These are phyloP conservation scores for Globisporangium iwayamae DNA, from an alignment of 352 stramenopile species.

Conservation along the genomic window DNA sequence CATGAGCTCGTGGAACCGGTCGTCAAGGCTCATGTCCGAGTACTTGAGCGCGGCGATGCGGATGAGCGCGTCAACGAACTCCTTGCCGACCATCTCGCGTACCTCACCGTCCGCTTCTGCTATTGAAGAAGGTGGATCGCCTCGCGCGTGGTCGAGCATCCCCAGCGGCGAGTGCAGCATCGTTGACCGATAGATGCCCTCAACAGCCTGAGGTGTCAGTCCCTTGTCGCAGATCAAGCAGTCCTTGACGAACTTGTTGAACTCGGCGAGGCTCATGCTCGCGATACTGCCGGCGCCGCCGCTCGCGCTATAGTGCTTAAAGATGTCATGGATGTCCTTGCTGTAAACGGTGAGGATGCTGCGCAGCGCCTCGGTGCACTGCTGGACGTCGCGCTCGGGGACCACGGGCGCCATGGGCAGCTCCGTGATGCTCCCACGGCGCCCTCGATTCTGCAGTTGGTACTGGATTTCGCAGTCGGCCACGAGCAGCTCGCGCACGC, in stretches of 20 bases:
- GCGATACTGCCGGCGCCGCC: constrained; percentile 58
- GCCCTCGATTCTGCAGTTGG: constrained; percentile 18
- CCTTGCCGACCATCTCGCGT: constrained; percentile 50
- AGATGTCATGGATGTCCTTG: constrained; percentile 80
- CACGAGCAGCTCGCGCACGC: constrained; percentile 58
- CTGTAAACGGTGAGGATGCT: constrained; percentile 53
- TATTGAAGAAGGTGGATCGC: neutral
- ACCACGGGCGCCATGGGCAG: constrained; percentile 33
- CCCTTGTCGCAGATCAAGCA: constrained; percentile 45
- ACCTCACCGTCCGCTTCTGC: constrained; percentile 1
- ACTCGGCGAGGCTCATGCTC: constrained; percentile 70
- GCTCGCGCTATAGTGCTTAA: constrained; percentile 80
- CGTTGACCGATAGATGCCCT: constrained; percentile 39
- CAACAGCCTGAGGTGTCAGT: constrained; percentile 34
- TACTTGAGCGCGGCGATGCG: constrained; percentile 55
- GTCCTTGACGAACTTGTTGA: constrained; percentile 74
- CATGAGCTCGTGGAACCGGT: constrained; percentile 67
- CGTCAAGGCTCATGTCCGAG: constrained; percentile 34
- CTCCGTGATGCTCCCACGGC: constrained; percentile 17
- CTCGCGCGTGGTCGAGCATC: neutral
- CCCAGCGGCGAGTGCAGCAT: constrained; percentile 21
- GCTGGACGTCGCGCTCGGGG: constrained; percentile 55
- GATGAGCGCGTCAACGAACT: constrained; percentile 69
- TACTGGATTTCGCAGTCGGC: constrained; percentile 31
- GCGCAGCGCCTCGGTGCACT: constrained; percentile 45